A percentile compares a stretch with the other conserved stretches of the same genome.
Evolutionary conservation across 305 asterid genomes (phyloP).

Genomic region (Nicotiana rustica): DNA sequence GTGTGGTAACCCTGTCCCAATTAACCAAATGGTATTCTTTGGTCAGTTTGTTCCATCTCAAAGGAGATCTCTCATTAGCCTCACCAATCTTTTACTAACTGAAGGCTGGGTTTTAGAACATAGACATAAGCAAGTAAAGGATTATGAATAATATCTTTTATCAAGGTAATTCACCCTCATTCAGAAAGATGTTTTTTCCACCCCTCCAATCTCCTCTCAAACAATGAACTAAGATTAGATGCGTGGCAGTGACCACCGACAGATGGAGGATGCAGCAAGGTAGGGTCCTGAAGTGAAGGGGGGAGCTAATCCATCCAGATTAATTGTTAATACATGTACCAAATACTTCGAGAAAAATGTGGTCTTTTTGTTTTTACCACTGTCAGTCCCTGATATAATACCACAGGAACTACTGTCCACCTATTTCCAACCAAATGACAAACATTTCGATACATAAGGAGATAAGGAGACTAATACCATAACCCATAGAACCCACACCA

Average conservation of each 20-base stretch:
- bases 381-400: background rate
- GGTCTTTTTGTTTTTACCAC: background rate
- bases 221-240: background rate
- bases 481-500: constrained; percentile 12
- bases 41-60: background rate
- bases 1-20: background rate
- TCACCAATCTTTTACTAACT: background rate
- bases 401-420: background rate
- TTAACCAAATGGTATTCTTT: background rate
- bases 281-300: background rate
- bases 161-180: background rate
- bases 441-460: background rate
- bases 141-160: background rate
- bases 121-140: background rate
- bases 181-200: background rate
- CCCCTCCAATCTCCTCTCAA: constrained; percentile 1
- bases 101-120: background rate
- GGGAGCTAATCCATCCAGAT: constrained; percentile 6
- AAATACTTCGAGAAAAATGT: background rate
- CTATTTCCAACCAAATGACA: background rate
- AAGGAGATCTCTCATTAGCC: background rate
- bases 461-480: background rate
- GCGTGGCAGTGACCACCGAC: background rate
- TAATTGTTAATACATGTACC: background rate
- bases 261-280: constrained; percentile 7